These are phyloP conservation scores for Nannochloris sp. DNA, from an alignment of 139 green algal genomes.

Conservation along the genomic window DNA sequence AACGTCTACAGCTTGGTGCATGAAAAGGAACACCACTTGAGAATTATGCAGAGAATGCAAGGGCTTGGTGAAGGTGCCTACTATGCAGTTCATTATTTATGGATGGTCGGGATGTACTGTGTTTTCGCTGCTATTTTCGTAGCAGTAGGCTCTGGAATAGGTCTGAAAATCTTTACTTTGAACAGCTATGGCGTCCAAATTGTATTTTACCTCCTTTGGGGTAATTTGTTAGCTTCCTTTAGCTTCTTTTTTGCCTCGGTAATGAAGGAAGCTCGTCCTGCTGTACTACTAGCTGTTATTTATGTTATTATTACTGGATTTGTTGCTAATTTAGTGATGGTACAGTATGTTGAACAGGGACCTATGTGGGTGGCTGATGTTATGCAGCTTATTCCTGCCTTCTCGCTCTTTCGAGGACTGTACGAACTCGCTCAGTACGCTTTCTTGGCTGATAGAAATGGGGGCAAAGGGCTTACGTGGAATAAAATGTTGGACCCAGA, in stretches of 20 bases:
- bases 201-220: constrained; percentile 67
- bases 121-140: constrained; percentile 66
- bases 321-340: constrained; percentile 52
- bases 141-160: constrained; percentile 39
- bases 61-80: constrained; percentile 24
- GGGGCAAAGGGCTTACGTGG: constrained; percentile 43
- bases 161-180: constrained; percentile 71
- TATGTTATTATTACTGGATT: constrained; percentile 41
- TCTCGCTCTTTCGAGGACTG: constrained; percentile 54
- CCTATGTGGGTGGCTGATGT: constrained; percentile 18
- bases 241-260: constrained; percentile 38
- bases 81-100: constrained; percentile 50
- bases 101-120: constrained; percentile 47
- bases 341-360: constrained; percentile 46
- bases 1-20: constrained; percentile 38
- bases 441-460: constrained; percentile 53
- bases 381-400: constrained; percentile 46
- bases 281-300: constrained; percentile 18
- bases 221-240: constrained; percentile 49
- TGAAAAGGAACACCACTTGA: constrained; percentile 63
- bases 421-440: constrained; percentile 60
- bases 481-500: constrained; percentile 35
- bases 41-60: constrained; percentile 80
- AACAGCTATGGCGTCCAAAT: constrained; percentile 57
- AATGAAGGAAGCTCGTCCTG: constrained; percentile 17